Base-by-base conservation (phyloP, 768 basidiomycete species). In the Pleurotus salmoneostramineus region DNA sequence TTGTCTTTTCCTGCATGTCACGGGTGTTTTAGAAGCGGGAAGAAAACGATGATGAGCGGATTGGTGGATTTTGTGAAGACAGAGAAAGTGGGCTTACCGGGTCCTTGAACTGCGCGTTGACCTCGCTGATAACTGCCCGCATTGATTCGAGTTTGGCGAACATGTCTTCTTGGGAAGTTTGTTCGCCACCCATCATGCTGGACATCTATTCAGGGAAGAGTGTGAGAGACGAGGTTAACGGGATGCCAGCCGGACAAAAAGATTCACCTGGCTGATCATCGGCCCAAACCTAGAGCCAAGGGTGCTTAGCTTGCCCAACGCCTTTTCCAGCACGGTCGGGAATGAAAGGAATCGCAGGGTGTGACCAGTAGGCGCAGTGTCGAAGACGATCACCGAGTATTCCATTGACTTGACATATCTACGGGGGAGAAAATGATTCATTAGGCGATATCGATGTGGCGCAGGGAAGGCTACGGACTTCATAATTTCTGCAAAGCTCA, bases 401-500 rank as follows among this genome's bases (percentile, higher is more conserved):
- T 98, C 88, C 95, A 99, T 98, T 15, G 96, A 98, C 74, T 99
- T 98, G 73, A 99, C 97, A 71, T 99, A 96, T 71, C 95, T 98
- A 65, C 4, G 56, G 6, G 56, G 11, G 31, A 50, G 48, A 10
- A 51, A 46, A 60, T 60, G n/a, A 35, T 51, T 34, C 21, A 45
- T 33, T 5, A 31, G 43, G 47, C 17, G 11, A 32, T 57, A 10
- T 45, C 40, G n/a, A 40, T 40, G 37, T 47, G 27, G 14, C 8
- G 11, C 6, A 35, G 3, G 17, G 48, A 8, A 48, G 21, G 34
- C 15, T 55, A 74, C 85, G 58, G 59, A 97, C 96, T 98, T 99
- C 97, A 98, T 99, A 71, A 99, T 97, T 72, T 99, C 97, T 0
- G 97, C 97, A 65, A 99, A 99, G 62, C 94, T 95, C 97, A 99